These are phyloP conservation scores for Candida boidinii DNA, from an alignment of 805 yeast species.

Conservation along the genomic window DNA sequence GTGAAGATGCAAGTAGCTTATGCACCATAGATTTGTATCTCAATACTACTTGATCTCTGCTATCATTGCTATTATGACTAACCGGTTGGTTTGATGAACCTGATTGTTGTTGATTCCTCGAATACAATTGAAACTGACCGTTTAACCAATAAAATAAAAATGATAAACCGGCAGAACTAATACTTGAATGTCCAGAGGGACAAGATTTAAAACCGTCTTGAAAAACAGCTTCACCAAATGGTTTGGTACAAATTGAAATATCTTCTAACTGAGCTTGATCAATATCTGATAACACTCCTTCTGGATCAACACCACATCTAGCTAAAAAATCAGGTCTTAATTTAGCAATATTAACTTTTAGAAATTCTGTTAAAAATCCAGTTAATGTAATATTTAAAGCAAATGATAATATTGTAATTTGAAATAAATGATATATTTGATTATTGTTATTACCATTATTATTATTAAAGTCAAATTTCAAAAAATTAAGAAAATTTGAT, in stretches of 20 bases:
- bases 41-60: background rate
- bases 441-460: background rate
- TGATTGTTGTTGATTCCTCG: slow-evolving; percentile 9
- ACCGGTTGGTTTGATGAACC: slow-evolving; percentile 1
- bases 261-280: slow-evolving; percentile 23
- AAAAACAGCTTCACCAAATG: slow-evolving; percentile 23
- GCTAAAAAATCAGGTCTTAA: slow-evolving; percentile 85
- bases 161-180: slow-evolving; percentile 59
- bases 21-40: slow-evolving; percentile 4
- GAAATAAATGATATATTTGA: slow-evolving; percentile 26
- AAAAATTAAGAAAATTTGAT: too few relatives aligned
- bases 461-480: background rate
- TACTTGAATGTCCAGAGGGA: slow-evolving; percentile 73
- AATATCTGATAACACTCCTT: slow-evolving; percentile 34
- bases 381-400: slow-evolving; percentile 32
- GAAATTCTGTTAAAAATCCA: slow-evolving; percentile 55
- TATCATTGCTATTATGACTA: background rate
- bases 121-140: slow-evolving; percentile 43
- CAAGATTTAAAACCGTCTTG: slow-evolving; percentile 70
- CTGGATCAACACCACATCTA: slow-evolving; percentile 61
- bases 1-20: slow-evolving; percentile 25
- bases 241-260: slow-evolving; percentile 23
- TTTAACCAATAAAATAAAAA: slow-evolving; percentile 53
- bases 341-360: slow-evolving; percentile 78
- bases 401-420: slow-evolving; percentile 29